Base-by-base conservation (phyloP, 169 alveolate genomes). In the Plasmodium adleri region DNA sequence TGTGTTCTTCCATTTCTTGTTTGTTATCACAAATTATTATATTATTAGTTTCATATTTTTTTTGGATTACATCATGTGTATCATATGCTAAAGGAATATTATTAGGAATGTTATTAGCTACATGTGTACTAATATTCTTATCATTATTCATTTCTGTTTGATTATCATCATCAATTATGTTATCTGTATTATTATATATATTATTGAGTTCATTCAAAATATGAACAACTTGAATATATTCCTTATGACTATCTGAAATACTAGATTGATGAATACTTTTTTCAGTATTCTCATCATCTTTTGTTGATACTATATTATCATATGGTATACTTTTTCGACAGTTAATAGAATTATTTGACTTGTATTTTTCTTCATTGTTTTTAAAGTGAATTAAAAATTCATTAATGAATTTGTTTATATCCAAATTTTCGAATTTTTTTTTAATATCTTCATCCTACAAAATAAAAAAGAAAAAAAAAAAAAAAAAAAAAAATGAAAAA, bases 351-450 rank as follows among this genome's bases (percentile, higher is more conserved):
- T 62, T 80, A 32, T 68, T 80, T 5, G 59, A 56, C 52, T 80
- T 80, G 66, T 80, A 80, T 72, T 60, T 80, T 68, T 80, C 90
- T 68, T 80, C 73, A 54, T 80, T 80, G 24, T 68, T 60, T 68
- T 72, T 80, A 20, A 68, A 68, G 50, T 80, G 90, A 28, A 49
- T 24, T 80, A 80, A 67, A 50, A 80, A 80, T 43, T 67, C 90
- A 17, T 66, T 80, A 49, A 72, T 17, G 39, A 67, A 80, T 54
- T 62, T 68, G 26, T 32, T 13, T 80, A 80, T 80, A 56, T 72
- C 80, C 49, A 80, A 67, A 39, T 80, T 58, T 80, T 80, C 90
- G 64, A 80, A 80, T 68, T 80, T 66, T 24, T 49, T 54, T 68
- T 68, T 80, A 59, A 80, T 60, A 4, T 80, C 74, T 50, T 66